Evolutionary conservation across 805 yeast species (phyloP).

Genomic region (Candida nitratophila): DNA sequence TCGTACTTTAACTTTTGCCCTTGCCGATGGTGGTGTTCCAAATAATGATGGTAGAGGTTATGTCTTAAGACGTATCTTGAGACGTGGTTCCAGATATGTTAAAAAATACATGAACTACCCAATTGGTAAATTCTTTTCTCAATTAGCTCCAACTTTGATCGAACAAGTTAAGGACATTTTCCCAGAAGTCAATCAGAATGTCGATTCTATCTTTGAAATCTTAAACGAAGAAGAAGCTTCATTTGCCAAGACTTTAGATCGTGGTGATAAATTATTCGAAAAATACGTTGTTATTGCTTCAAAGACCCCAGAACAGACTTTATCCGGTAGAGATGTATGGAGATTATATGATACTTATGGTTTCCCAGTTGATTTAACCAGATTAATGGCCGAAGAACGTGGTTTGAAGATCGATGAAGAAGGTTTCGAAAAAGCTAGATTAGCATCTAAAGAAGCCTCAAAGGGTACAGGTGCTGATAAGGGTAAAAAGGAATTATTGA

Average conservation of each 20-base stretch:
- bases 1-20: slow-evolving; percentile 91
- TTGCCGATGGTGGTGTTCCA: slow-evolving; percentile 99
- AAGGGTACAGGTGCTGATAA: slow-evolving; percentile 63
- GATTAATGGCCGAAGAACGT: slow-evolving; percentile 98
- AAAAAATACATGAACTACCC: slow-evolving; percentile 95
- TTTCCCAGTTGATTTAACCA: slow-evolving; percentile 96
- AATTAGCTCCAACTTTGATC: slow-evolving; percentile 86
- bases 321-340: slow-evolving; percentile 96
- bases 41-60: slow-evolving; percentile 99
- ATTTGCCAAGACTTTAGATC: slow-evolving; percentile 89
- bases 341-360: slow-evolving; percentile 97
- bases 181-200: slow-evolving; percentile 81
- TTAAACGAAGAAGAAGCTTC: slow-evolving; percentile 94
- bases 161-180: slow-evolving; percentile 81
- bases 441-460: slow-evolving; percentile 89
- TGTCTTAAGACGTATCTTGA: slow-evolving; percentile 90
- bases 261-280: slow-evolving; percentile 96
- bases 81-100: slow-evolving; percentile 97
- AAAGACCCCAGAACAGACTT: slow-evolving; percentile 62
- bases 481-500: slow-evolving; percentile 53
- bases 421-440: slow-evolving; percentile 86
- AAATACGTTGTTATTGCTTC: slow-evolving; percentile 83
- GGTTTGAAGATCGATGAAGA: slow-evolving; percentile 87
- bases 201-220: slow-evolving; percentile 76
- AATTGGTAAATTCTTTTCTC: slow-evolving; percentile 88